These are phyloP conservation scores for Magnusiomyces sp. DNA, from an alignment of 1,139 yeast species.

Conservation along the genomic window DNA sequence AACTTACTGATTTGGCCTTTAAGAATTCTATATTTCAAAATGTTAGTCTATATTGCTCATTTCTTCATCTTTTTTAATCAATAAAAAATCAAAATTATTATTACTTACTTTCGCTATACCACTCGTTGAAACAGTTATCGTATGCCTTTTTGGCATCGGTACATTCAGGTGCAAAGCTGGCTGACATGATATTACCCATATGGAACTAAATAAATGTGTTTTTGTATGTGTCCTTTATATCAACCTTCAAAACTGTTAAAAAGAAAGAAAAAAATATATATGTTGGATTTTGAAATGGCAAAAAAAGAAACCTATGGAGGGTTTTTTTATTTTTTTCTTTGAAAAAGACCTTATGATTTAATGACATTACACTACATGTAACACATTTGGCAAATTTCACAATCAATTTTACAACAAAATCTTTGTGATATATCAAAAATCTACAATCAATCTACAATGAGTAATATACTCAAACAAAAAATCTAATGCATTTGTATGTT, in stretches of 20 bases:
- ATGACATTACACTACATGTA: not conserved
- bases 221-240: not conserved
- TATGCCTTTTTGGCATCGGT: conserved; percentile 75
- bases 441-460: too few relatives aligned
- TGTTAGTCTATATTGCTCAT: not conserved
- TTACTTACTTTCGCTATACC: conserved; percentile 78
- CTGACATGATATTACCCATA: conserved; percentile 55
- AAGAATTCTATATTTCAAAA: conserved; percentile 42
- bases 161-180: conserved; percentile 95
- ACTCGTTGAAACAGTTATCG: conserved; percentile 85
- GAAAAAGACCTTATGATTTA: not conserved
- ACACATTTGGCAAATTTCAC: too few relatives aligned
- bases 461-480: too few relatives aligned
- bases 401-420: too few relatives aligned
- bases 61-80: not conserved
- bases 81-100: too few relatives aligned
- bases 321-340: not conserved
- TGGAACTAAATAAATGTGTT: not conserved
- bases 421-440: too few relatives aligned
- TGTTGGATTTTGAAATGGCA: too few relatives aligned
- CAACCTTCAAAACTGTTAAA: not conserved
- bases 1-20: conserved; percentile 47
- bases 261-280: too few relatives aligned
- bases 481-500: too few relatives aligned
- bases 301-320: too few relatives aligned